These are phyloP conservation scores for Rhipidocladum racemiflorum DNA, from an alignment of 176 grass and related monocot genomes.

Conservation along the genomic window DNA sequence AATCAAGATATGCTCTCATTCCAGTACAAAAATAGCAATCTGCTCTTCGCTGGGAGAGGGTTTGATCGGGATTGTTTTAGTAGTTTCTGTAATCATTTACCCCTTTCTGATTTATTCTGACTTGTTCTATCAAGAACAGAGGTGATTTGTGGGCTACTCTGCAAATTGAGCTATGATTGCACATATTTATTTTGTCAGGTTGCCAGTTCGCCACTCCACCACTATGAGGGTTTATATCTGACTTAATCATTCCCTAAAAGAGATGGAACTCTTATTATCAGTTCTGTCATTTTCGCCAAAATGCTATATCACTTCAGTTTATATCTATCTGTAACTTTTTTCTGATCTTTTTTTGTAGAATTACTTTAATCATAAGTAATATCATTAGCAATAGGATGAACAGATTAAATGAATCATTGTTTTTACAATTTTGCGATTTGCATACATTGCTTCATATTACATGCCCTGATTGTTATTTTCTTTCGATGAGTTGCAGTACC, in stretches of 20 bases:
- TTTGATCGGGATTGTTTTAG: conserved; percentile 1
- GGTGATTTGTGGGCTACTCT: not conserved
- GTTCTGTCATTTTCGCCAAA: not conserved
- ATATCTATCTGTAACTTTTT: not conserved
- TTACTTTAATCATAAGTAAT: not conserved
- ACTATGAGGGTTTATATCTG: not conserved
- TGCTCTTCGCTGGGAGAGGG: not conserved
- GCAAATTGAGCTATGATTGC: not conserved
- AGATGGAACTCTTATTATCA: not conserved
- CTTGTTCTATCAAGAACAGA: not conserved
- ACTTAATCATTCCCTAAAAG: not conserved
- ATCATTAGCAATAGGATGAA: not conserved
- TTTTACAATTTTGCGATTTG: conserved; percentile 7
- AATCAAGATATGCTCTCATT: not conserved
- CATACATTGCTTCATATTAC: conserved; percentile 16
- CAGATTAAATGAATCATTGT: conserved; percentile 10
- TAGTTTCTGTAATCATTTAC: not conserved
- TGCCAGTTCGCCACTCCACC: not conserved
- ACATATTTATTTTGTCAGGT: not conserved
- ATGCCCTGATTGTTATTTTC: conserved; percentile 27
- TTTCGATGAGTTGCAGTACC: conserved; percentile 70
- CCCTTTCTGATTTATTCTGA: not conserved
- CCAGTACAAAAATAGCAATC: conserved; percentile 1
- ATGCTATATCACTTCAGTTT: not conserved
- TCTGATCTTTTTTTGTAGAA: not conserved